phyloP scores from a whole-genome alignment of 192 early-diverging fungal species.

The Phycomyces blakesleeanus region DNA sequence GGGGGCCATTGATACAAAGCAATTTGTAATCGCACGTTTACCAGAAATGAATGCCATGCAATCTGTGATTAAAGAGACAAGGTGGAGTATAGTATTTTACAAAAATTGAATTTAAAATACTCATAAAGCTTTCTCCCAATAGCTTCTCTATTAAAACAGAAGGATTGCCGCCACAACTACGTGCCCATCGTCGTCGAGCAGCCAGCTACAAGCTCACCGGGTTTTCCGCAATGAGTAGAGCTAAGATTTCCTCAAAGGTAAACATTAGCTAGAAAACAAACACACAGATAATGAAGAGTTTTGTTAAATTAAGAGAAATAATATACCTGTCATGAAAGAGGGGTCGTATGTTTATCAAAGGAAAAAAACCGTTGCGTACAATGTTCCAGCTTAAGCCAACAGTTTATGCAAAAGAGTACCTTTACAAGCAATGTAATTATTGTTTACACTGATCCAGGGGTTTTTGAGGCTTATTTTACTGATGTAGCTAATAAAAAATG shows the following conservation, averaged over 20 bases:
- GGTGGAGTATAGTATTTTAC: conserved; percentile 22
- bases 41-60: conserved; percentile 88
- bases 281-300: too few relatives aligned
- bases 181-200: conserved; percentile 1
- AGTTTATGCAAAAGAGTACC: conserved; percentile 45
- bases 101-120: neutral
- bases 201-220: conserved; percentile 17
- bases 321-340: neutral
- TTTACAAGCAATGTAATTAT: conserved; percentile 35
- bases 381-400: conserved; percentile 39
- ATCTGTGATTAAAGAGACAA: conserved; percentile 63
- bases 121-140: neutral
- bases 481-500: conserved; percentile 59
- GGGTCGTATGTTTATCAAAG: conserved; percentile 4
- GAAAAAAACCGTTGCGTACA: conserved; percentile 38
- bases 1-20: conserved; percentile 20
- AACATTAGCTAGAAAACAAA: conserved; percentile 13
- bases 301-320: too few relatives aligned
- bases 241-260: neutral
- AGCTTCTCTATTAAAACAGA: neutral
- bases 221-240: conserved; percentile 13
- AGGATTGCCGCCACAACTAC: neutral
- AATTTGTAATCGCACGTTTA: conserved; percentile 59
- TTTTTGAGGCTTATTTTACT: neutral
- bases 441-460: neutral